A percentile compares a stretch with the other conserved stretches of the same genome.
Evolutionary conservation across 257 asterid species (phyloP).

Genomic region (Scutellaria baicalensis): DNA sequence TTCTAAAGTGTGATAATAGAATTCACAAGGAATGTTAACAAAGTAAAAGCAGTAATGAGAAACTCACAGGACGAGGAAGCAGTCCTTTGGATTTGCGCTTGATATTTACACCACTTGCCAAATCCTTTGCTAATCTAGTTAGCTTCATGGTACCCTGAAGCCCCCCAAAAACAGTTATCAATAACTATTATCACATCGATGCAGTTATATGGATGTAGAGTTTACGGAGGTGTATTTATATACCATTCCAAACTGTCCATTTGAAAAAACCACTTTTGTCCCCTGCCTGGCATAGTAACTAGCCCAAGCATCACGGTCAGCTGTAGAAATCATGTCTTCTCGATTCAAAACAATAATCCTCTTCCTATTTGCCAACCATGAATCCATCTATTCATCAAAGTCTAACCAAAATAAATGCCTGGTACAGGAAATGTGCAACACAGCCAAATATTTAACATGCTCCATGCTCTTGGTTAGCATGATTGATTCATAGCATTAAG

Average conservation of each 20-base stretch:
- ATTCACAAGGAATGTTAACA: not conserved
- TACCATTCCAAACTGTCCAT: constrained; percentile 87
- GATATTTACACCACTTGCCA: constrained; percentile 71
- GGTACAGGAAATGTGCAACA: not conserved
- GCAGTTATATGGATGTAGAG: not conserved
- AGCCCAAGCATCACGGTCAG: constrained; percentile 97
- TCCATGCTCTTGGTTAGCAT: not conserved
- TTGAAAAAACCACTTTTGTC: constrained; percentile 67
- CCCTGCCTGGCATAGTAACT: constrained; percentile 85
- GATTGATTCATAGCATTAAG: not conserved
- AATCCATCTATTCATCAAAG: constrained; percentile 65
- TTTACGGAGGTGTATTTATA: not conserved
- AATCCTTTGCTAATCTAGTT: constrained; percentile 68
- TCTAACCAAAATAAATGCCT: constrained; percentile 15
- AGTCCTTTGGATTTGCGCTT: constrained; percentile 84
- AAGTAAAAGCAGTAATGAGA: constrained; percentile 4
- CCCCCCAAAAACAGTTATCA: constrained; percentile 16
- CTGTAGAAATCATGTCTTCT: constrained; percentile 90
- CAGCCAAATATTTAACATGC: not conserved
- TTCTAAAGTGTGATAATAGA: not conserved
- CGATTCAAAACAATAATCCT: constrained; percentile 86
- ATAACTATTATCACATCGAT: constrained; percentile 1
- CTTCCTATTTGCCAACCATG: constrained; percentile 87
- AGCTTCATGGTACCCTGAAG: constrained; percentile 84
- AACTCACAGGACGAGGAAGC: constrained; percentile 94